phyloP scores from a whole-genome alignment of 345 rosid genomes.

The Excoecaria cochinchinensis region DNA sequence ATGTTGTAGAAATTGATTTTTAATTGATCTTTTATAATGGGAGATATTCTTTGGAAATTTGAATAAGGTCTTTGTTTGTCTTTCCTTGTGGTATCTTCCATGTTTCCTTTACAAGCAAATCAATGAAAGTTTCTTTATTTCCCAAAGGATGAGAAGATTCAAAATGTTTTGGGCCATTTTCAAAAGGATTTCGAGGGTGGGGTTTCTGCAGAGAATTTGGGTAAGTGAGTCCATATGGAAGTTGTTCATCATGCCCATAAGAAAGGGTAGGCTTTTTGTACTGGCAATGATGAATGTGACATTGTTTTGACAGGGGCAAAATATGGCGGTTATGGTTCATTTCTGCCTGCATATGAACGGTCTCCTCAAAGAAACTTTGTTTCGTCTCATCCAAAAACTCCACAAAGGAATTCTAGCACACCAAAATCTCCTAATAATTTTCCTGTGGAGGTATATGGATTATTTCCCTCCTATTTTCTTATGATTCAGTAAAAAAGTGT shows the following conservation, averaged over 20 bases:
- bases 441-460: slow-evolving; percentile 45
- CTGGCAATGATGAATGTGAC: slow-evolving; percentile 15
- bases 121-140: slow-evolving; percentile 25
- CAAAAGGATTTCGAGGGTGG: slow-evolving; percentile 54
- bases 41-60: background rate
- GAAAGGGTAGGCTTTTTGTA: background rate
- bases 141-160: slow-evolving; percentile 66
- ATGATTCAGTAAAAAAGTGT: slow-evolving; percentile 11
- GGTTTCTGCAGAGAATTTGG: slow-evolving; percentile 46
- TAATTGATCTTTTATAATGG: background rate
- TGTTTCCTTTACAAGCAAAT: slow-evolving; percentile 6
- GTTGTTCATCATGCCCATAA: background rate
- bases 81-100: background rate
- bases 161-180: slow-evolving; percentile 63
- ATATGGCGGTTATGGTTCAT: slow-evolving; percentile 67
- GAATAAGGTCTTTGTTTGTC: background rate
- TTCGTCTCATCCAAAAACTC: slow-evolving; percentile 38
- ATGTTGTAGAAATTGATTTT: background rate
- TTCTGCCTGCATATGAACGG: slow-evolving; percentile 52
- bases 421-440: slow-evolving; percentile 34
- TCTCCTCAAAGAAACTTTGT: slow-evolving; percentile 16
- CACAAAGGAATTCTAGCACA: slow-evolving; percentile 26
- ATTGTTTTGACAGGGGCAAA: slow-evolving; percentile 52
- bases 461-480: slow-evolving; percentile 7
- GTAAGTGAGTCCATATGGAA: slow-evolving; percentile 43